phyloP scores from a whole-genome alignment of 1,284 basidiomycete species.

The Schizophyllum commune region DNA sequence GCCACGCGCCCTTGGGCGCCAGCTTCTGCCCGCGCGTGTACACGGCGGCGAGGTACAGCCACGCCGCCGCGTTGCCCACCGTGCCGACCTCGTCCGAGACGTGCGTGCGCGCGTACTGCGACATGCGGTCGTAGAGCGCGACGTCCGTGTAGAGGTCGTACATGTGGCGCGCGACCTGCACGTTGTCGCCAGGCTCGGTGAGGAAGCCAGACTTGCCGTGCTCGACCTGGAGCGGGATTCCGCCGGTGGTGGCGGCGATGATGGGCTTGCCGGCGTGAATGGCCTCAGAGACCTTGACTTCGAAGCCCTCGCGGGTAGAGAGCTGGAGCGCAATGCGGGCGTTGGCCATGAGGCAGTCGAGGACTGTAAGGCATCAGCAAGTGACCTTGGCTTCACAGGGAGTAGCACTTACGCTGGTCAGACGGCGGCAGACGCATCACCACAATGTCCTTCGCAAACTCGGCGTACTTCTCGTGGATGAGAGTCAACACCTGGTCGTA shows the following conservation, averaged over 20 bases:
- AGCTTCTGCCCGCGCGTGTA: conserved; percentile 66
- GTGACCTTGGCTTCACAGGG: too few species aligned
- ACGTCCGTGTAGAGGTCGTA: conserved; percentile 71
- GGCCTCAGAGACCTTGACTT: conserved; percentile 88
- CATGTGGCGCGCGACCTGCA: conserved; percentile 63
- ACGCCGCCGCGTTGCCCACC: conserved; percentile 71
- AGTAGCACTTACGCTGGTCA: conserved; percentile 56
- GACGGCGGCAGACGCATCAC: conserved; percentile 76
- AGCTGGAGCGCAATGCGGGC: conserved; percentile 71
- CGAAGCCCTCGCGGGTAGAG: conserved; percentile 82
- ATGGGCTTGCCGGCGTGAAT: conserved; percentile 80
- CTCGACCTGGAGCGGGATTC: conserved; percentile 82
- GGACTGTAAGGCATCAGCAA: conserved; percentile 35
- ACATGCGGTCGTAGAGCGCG: conserved; percentile 52
- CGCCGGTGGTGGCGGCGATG: conserved; percentile 74
- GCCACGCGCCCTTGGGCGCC: conserved; percentile 70
- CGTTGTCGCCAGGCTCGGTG: conserved; percentile 65
- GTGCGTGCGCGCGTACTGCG: conserved; percentile 61
- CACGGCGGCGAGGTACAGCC: conserved; percentile 78
- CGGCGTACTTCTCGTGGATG: conserved; percentile 44
- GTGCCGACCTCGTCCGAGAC: conserved; percentile 78
- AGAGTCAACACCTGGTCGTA: conserved; percentile 68
- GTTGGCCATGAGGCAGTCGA: conserved; percentile 73
- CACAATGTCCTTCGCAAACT: conserved; percentile 60
- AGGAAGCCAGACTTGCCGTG: conserved; percentile 80